A percentile compares a stretch with the other conserved stretches of the same genome.
phyloP scores from a whole-genome alignment of 805 yeast genomes.

The Candida pseudofarinosa region DNA sequence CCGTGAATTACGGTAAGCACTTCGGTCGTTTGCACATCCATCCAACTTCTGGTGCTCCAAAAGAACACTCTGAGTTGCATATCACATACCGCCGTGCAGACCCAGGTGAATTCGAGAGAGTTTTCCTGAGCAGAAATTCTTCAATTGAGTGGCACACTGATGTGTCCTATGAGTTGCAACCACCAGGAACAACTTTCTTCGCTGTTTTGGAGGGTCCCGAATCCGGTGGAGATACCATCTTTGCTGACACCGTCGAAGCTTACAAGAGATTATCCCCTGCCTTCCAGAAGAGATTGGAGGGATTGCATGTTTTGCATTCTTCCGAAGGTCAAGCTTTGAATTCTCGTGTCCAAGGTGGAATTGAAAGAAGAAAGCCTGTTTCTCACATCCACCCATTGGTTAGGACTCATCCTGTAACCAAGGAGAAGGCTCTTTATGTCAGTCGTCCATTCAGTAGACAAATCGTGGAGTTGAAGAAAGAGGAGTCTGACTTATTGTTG shows the following conservation, averaged over 20 bases:
- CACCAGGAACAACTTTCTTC: conserved; percentile 69
- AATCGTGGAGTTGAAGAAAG: conserved; percentile 68
- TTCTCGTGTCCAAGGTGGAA: conserved; percentile 53
- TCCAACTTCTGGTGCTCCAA: conserved; percentile 71
- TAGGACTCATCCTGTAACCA: conserved; percentile 69
- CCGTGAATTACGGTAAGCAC: conserved; percentile 53
- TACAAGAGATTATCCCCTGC: conserved; percentile 67
- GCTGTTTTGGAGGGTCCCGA: conserved; percentile 55
- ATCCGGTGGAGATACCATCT: conserved; percentile 76
- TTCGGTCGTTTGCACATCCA: conserved; percentile 73
- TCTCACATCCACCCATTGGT: conserved; percentile 66
- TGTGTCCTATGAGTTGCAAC: conserved; percentile 68
- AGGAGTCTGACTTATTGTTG: conserved; percentile 62
- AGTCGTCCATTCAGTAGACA: conserved; percentile 61
- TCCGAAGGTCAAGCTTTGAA: conserved; percentile 66
- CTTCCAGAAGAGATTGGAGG: conserved; percentile 53
- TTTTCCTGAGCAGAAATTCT: conserved; percentile 31
- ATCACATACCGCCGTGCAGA: conserved; percentile 52
- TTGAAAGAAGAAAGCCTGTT: conserved; percentile 62
- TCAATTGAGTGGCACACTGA: conserved; percentile 66
- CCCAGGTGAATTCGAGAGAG: conserved; percentile 32
- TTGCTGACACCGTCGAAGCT: conserved; percentile 68
- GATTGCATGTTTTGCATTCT: conserved; percentile 65
- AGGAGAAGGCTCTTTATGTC: conserved; percentile 53
- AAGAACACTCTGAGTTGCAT: conserved; percentile 60